Evolutionary conservation across 768 basidiomycete species (phyloP).

Genomic region (Gautieria morchelliformis): DNA sequence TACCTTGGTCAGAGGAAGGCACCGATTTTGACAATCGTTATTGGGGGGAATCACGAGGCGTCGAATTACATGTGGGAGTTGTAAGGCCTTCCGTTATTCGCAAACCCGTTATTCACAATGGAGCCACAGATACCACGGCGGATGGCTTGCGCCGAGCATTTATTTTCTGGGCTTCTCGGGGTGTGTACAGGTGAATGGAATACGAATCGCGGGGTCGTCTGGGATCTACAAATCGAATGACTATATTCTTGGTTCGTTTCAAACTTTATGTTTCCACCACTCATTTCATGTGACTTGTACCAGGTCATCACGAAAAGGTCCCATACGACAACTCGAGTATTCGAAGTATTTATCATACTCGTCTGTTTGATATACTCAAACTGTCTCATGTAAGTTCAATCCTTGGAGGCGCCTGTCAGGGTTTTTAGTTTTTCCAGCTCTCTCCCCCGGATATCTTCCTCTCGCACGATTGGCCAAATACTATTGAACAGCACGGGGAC

Average conservation of each 20-base stretch:
- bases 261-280: background rate
- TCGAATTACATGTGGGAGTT: conserved; percentile 96
- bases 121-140: conserved; percentile 74
- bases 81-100: conserved; percentile 34
- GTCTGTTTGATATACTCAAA: conserved; percentile 74
- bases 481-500: conserved; percentile 78
- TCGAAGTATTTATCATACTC: conserved; percentile 83
- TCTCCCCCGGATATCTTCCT: conserved; percentile 67
- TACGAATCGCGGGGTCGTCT: conserved; percentile 83
- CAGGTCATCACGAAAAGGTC: conserved; percentile 66
- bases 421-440: conserved; percentile 27
- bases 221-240: conserved; percentile 83
- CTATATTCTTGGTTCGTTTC: conserved; percentile 45
- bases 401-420: background rate
- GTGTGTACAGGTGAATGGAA: conserved; percentile 75
- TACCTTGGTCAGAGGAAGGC: conserved; percentile 78
- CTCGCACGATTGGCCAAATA: conserved; percentile 94
- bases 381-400: conserved; percentile 42
- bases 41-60: conserved; percentile 97
- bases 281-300: background rate
- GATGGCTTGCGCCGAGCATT: conserved; percentile 94
- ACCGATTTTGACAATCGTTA: conserved; percentile 83
- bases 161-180: conserved; percentile 94
- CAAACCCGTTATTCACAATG: background rate
- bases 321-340: conserved; percentile 70